Evolutionary conservation across 1,284 basidiomycete genomes (phyloP), one percentile per base, ranked within the genome.

Genomic region (Ceratobasidium sp.): DNA sequence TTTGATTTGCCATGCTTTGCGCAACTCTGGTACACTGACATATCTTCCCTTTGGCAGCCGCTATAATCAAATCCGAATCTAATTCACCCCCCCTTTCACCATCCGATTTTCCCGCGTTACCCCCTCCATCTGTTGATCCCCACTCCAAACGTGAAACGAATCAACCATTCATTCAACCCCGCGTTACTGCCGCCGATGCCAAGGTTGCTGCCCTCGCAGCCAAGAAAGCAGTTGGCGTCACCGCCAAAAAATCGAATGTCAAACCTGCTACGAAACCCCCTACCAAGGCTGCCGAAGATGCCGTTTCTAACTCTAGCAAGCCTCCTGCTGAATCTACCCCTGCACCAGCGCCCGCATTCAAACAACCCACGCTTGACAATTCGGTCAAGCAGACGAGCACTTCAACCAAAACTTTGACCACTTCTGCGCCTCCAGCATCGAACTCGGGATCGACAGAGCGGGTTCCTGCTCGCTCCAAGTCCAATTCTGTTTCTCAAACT

Each of bases 81-180:
- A 79, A 53, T 59, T 62, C 71, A 8, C 65, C 82, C 67, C 78
- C 80, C 72, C 83, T 92, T 74, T 90, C 91, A 75, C 82, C 87
- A 57, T 82, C 86, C 78, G 91, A 92, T 79, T 93, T 93, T 78
- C 92, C 91, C 73, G 89, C 87, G 28, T 80, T 90, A 46, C 81
- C 82, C 36, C 75, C 77, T 26, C 73, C 73, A 12, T 69, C 65
- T 9, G 41, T 39, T 34, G 65, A 46, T 28, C 39, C 53, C n/a
- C 65, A 69, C 53, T 9, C 74, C n/a, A 72, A 58, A 58, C 67
- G 65, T 28, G 58, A 58, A 73, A 73, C 55, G 39, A 58, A 70
- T 34, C 72, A 55, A 16, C 72, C 48, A 69, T 59, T 55, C 72
- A 39, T 60, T 52, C 59, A 43, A 55, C 23, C 72, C 69, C 72